Evolutionary conservation across 129 eudicot genomes (phyloP), one percentile per base, ranked within the genome.

Genomic region (Helianthus tuberosus): DNA sequence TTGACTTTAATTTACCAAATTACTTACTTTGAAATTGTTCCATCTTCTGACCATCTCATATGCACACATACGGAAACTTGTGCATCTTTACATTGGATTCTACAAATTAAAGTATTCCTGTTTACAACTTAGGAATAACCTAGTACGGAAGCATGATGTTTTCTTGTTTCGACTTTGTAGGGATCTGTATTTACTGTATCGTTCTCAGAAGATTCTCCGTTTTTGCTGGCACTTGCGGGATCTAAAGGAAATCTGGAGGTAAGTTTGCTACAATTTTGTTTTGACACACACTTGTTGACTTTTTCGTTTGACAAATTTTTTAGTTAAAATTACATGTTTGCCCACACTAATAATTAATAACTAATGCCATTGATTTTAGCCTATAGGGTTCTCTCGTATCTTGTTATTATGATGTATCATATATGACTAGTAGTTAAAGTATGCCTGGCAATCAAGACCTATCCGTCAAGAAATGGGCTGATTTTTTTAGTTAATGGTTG

Each of bases 241-340:
- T 88, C 98, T 36, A 88, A 90, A 72, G 98, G 98, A 77, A 93
- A 83, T 50, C 49, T 93, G 75, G 87, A 85, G 74, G 93, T 88
- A 64, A 78, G 82, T 60, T 11, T 47, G n/a, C 11, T 5, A 44
- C 47, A 46, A 44, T 8, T 9, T 1, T 43, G 63, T 72, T 8
- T 72, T 29, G 35, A 25, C 25, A 11, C 66, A 27, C 32, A 27
- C 32, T 3, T n/a, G 36, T 32, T 32, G 36, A 32, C 36, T 32
- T 32, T 17, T n/a, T 50, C 0, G 1, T 13, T 50, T 50, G 10
- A 43, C 8, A 0, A 43, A 7, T 1, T 43, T 8, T 43, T 43
- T 7, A 6, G 47, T 43, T 43, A 43, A 43, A 6, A 1, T 43
- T 43, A 43, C 10, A 6, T 43, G 0, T 43, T 43, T 43, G 1